Evolutionary conservation across 148 eudicot species (phyloP).

Genomic region (Camellia japonica): DNA sequence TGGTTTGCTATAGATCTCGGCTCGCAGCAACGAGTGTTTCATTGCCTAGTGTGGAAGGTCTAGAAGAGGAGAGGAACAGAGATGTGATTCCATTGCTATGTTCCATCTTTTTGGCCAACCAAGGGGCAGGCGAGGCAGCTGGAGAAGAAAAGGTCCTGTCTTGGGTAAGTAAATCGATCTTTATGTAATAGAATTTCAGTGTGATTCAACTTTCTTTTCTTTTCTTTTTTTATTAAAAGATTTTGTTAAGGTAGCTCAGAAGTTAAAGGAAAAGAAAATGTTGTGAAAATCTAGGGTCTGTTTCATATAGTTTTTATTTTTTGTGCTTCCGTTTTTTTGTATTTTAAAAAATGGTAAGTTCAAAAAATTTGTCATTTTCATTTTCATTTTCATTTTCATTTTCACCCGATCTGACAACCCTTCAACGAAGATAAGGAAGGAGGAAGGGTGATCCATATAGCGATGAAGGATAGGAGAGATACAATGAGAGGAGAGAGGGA

Average conservation of each 20-base stretch:
- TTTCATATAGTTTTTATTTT: not conserved
- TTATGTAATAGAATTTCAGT: not conserved
- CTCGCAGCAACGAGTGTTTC: slow-evolving; percentile 69
- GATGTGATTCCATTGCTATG: slow-evolving; percentile 75
- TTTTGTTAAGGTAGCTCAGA: not conserved
- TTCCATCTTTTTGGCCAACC: slow-evolving; percentile 88
- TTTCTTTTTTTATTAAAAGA: no score
- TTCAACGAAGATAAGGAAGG: no score
- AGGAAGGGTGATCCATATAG: no score
- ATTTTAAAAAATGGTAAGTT: no score
- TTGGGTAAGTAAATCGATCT: slow-evolving; percentile 46
- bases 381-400: no score
- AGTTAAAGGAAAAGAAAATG: not conserved
- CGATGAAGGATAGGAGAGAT: no score
- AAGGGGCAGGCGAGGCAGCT: slow-evolving; percentile 79
- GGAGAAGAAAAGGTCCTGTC: slow-evolving; percentile 62
- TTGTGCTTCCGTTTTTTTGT: not conserved
- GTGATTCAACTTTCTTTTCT: not conserved
- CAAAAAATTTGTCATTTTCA: no score
- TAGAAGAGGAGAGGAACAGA: slow-evolving; percentile 34
- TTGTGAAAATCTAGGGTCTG: not conserved
- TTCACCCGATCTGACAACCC: no score
- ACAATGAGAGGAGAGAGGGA: no score
- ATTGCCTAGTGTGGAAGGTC: slow-evolving; percentile 38
- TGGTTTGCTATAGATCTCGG: slow-evolving; percentile 56